A percentile compares a stretch with the other conserved stretches of the same genome.
Conservation (phyloP, 2,329 filamentous ascomycete species). For the Sclerotiophoma versabilis region DNA sequence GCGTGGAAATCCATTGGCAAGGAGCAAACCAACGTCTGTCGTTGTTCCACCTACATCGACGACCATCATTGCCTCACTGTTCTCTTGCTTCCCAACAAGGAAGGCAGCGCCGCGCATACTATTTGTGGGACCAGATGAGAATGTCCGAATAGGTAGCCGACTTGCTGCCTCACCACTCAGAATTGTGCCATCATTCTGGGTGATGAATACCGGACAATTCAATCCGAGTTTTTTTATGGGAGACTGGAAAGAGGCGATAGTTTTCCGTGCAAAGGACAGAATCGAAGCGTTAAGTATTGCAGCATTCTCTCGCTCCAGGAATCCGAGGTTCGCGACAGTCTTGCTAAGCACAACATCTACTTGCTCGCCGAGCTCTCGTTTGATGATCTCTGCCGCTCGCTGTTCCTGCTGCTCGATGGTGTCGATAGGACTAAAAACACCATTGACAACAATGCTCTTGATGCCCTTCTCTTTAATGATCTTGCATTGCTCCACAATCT, state of each 20-base stretch:
- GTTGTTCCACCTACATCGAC: conserved; percentile 73
- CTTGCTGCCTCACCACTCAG: conserved; percentile 56
- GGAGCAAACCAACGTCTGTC: conserved; percentile 67
- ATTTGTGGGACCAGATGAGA: conserved; percentile 61
- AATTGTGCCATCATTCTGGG: conserved; percentile 61
- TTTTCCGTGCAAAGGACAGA: conserved; percentile 55
- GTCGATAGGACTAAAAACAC: conserved; percentile 67
- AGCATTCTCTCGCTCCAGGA: conserved; percentile 61
- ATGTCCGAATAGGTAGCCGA: conserved; percentile 59
- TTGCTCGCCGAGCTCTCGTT: conserved; percentile 52
- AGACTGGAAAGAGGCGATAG: conserved; percentile 54
- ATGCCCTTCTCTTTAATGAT: conserved; percentile 55
- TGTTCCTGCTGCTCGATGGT: conserved; percentile 61
- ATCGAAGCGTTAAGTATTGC: conserved; percentile 60
- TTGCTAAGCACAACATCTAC: conserved; percentile 61
- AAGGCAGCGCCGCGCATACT: conserved; percentile 61
- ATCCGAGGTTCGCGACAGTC: conserved; percentile 59
- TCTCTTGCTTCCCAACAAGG: conserved; percentile 40
- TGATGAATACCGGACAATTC: conserved; percentile 59
- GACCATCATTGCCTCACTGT: conserved; percentile 62
- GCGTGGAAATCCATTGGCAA: conserved; percentile 68
- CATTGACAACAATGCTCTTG: conserved; percentile 61
- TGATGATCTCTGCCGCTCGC: conserved; percentile 57
- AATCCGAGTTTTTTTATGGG: conserved; percentile 57
- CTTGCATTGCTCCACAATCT: conserved; percentile 55